Evolutionary conservation across 495 filamentous ascomycete genomes (phyloP).

Genomic region (Hypoxylon lienhwacheense): DNA sequence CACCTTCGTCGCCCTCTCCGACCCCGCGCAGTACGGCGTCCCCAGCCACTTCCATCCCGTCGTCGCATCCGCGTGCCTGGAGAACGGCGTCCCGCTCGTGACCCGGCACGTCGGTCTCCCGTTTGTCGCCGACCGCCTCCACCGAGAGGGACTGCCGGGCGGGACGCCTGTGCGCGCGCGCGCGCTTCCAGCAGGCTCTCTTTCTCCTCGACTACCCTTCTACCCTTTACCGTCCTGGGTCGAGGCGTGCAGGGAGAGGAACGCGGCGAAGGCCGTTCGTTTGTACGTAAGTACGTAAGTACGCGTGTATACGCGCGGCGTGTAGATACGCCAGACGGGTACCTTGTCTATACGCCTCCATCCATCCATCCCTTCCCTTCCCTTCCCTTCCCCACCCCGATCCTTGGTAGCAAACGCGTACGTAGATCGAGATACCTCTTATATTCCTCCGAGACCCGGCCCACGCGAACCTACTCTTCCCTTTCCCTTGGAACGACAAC

Average conservation of each 20-base stretch:
- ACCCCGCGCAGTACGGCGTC: conserved; percentile 17
- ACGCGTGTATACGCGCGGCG: no score
- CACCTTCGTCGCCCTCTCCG: conserved; percentile 15
- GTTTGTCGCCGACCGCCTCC: conserved; percentile 31
- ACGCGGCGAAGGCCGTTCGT: conserved; percentile 32
- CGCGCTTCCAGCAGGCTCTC: conserved; percentile 28
- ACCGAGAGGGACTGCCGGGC: conserved; percentile 19
- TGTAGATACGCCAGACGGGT: no score
- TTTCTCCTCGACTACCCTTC: conserved; percentile 35
- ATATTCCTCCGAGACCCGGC: no score
- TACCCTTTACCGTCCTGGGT: conserved; percentile 38
- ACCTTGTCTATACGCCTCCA: no score
- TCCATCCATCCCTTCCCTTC: no score
- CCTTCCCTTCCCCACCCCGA: no score
- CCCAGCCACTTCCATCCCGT: conserved; percentile 19
- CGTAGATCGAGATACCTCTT: no score
- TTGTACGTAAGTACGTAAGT: conserved; percentile 33
- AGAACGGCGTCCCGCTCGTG: conserved; percentile 28
- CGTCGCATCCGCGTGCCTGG: conserved; percentile 13
- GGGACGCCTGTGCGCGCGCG: conserved; percentile 23
- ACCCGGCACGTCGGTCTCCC: conserved; percentile 33
- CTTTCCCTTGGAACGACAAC: no score
- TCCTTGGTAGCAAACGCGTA: no score
- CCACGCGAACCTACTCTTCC: no score
- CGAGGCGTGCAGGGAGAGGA: conserved; percentile 34